phyloP scores from a whole-genome alignment of 768 basidiomycete species.

The Termitomyces sp. region DNA sequence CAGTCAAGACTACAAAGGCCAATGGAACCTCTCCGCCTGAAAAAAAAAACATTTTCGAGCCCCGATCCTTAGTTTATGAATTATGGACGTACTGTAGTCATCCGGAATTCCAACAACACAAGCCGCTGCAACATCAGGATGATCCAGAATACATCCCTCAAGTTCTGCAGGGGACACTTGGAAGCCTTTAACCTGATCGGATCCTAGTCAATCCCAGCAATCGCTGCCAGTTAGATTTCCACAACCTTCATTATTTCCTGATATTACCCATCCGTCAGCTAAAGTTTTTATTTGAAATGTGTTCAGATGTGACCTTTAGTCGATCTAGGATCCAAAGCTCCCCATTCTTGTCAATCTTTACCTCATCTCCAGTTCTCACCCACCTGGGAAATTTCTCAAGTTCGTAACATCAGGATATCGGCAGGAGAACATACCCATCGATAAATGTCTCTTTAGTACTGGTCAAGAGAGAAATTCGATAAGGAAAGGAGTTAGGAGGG shows the following conservation, averaged over 20 bases:
- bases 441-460: conserved; percentile 71
- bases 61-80: neutral
- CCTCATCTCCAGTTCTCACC: conserved; percentile 71
- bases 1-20: conserved; percentile 60
- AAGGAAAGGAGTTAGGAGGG: neutral
- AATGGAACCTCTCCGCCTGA: conserved; percentile 65
- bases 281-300: neutral
- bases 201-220: conserved; percentile 22
- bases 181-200: conserved; percentile 60
- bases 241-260: conserved; percentile 48
- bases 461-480: neutral
- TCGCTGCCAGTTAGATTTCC: conserved; percentile 19
- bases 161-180: conserved; percentile 77
- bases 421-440: conserved; percentile 47
- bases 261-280: neutral
- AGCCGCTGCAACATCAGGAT: conserved; percentile 56
- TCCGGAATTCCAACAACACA: conserved; percentile 69
- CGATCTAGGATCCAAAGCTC: conserved; percentile 65
- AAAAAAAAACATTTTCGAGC: conserved; percentile 1
- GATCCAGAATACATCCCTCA: conserved; percentile 62
- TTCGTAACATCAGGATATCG: neutral
- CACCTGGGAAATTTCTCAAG: conserved; percentile 41
- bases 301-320: conserved; percentile 44
- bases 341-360: conserved; percentile 47
- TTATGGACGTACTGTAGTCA: conserved; percentile 52